These are phyloP conservation scores for Lyophyllum atratum DNA, from an alignment of 768 basidiomycete species.

Conservation along the genomic window DNA sequence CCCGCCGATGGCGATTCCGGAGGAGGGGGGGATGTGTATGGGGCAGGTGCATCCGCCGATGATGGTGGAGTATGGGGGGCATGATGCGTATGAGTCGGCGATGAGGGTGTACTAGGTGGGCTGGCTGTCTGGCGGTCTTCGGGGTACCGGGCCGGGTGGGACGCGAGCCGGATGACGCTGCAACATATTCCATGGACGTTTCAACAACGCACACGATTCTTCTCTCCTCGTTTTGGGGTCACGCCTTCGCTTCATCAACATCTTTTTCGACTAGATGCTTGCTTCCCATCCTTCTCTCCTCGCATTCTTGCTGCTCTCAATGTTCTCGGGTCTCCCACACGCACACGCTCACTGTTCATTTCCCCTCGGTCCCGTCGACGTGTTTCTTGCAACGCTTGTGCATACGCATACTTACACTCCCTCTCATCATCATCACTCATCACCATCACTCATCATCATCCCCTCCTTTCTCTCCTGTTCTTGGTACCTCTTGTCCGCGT, in stretches of 20 bases:
- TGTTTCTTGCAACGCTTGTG: neutral
- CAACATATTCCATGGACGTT: neutral
- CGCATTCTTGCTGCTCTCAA: slow-evolving; percentile 16
- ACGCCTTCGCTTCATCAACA: slow-evolving; percentile 2
- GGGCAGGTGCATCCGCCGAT: slow-evolving; percentile 22
- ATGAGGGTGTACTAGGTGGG: slow-evolving; percentile 23
- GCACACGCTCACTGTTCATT: neutral
- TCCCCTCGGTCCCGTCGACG: no score
- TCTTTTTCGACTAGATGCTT: slow-evolving; percentile 6
- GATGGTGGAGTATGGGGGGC: slow-evolving; percentile 22
- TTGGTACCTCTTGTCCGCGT: neutral
- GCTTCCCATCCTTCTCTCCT: neutral
- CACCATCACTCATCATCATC: neutral
- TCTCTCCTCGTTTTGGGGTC: slow-evolving; percentile 3
- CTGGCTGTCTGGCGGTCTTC: neutral
- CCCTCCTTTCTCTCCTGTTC: neutral
- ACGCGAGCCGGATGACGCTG: neutral
- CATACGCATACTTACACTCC: neutral
- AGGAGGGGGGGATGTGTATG: slow-evolving; percentile 24
- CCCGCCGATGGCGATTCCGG: slow-evolving; percentile 45
- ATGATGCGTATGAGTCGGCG: slow-evolving; percentile 22
- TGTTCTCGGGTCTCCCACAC: neutral
- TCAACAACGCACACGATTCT: slow-evolving; percentile 1
- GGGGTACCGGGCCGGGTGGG: neutral
- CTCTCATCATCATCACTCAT: neutral